Conservation (phyloP, 805 yeast species). For the Candida yuanshanica region DNA sequence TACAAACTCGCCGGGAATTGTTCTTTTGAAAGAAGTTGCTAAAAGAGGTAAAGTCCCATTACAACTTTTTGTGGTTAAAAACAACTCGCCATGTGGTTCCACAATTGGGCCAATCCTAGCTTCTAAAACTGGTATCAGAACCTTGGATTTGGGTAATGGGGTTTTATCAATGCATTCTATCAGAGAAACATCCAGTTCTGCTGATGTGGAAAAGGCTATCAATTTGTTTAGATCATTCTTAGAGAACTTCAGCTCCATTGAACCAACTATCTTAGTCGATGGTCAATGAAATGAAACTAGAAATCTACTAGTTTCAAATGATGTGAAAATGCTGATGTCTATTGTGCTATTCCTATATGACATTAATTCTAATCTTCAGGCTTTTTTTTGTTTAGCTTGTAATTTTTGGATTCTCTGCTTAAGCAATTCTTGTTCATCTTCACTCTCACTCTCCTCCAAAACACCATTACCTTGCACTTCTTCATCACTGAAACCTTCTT, state of each 20-base stretch:
- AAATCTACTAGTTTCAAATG: not conserved
- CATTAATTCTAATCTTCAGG: constrained; percentile 6
- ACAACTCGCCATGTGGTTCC: constrained; percentile 92
- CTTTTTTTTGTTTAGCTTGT: constrained; percentile 19
- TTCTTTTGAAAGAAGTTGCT: constrained; percentile 69
- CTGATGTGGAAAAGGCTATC: constrained; percentile 61
- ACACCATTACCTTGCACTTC: constrained; percentile 21
- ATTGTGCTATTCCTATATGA: constrained; percentile 4
- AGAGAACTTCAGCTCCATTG: constrained; percentile 37
- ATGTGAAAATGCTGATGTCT: not conserved
- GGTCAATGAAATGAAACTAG: constrained; percentile 8
- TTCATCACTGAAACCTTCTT: constrained; percentile 29
- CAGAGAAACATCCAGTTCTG: constrained; percentile 84
- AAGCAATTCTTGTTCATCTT: constrained; percentile 21
- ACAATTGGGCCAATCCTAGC: constrained; percentile 95
- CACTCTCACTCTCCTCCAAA: constrained; percentile 15
- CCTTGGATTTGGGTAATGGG: constrained; percentile 87
- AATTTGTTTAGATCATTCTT: constrained; percentile 60
- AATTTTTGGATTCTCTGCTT: constrained; percentile 19
- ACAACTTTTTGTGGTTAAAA: constrained; percentile 88
- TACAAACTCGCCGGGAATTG: constrained; percentile 87
- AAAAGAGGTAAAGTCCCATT: constrained; percentile 66
- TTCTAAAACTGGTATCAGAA: constrained; percentile 79
- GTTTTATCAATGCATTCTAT: constrained; percentile 91
- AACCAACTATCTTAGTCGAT: constrained; percentile 37